These are phyloP conservation scores for Apium graveolens DNA, from an alignment of 129 eudicot genomes.

Conservation along the genomic window DNA sequence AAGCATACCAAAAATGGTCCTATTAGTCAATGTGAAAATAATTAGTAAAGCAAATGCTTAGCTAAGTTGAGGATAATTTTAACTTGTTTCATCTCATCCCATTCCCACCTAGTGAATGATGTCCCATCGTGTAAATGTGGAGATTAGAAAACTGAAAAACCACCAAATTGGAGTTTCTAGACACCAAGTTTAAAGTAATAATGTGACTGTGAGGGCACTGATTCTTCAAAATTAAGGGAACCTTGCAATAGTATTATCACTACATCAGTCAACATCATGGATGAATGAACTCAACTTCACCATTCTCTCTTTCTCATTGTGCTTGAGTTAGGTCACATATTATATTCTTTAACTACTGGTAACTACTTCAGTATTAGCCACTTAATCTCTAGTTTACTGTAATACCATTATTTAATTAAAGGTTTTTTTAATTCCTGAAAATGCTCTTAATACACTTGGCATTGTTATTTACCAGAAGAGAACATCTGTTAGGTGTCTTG, in stretches of 20 bases:
- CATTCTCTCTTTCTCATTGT: neutral
- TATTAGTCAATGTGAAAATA: slow-evolving; percentile 32
- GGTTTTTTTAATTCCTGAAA: neutral
- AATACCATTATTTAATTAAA: neutral
- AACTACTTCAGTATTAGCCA: neutral
- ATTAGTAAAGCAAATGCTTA: slow-evolving; percentile 18
- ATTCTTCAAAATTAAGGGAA: slow-evolving; percentile 30
- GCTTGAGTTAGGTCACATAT: neutral
- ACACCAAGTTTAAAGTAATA: slow-evolving; percentile 7
- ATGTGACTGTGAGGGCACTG: slow-evolving; percentile 43
- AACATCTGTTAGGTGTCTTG: neutral
- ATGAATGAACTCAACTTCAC: neutral
- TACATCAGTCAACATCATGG: slow-evolving; percentile 24
- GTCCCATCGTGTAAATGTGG: neutral
- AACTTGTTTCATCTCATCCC: slow-evolving; percentile 4
- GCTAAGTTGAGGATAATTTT: slow-evolving; percentile 15
- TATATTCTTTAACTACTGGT: neutral
- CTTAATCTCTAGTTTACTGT: neutral
- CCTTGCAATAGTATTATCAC: slow-evolving; percentile 20
- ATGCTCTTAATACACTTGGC: neutral
- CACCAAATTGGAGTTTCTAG: neutral
- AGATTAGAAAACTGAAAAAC: neutral
- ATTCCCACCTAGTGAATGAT: neutral
- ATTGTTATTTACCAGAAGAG: neutral
- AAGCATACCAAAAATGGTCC: neutral